These are phyloP conservation scores for Trapa incisa DNA, from an alignment of 345 rosid genomes.

Conservation along the genomic window DNA sequence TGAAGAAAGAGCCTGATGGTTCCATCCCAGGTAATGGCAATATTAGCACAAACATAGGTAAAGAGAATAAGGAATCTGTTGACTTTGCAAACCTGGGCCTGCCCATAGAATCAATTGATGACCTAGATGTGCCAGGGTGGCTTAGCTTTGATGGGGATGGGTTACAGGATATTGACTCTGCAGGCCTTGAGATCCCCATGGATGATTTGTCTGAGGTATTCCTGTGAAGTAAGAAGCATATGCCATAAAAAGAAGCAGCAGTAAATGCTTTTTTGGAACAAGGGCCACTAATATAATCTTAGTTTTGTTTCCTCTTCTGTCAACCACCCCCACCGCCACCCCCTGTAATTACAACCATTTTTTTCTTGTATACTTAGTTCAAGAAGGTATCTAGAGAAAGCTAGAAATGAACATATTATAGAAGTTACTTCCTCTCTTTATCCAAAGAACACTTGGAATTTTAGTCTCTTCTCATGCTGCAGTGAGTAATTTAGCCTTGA, in stretches of 20 bases:
- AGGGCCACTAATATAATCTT: neutral
- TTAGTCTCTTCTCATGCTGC: neutral
- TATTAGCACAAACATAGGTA: conserved; percentile 7
- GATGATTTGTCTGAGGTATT: conserved; percentile 42
- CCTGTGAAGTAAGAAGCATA: conserved; percentile 7
- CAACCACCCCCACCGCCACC: neutral
- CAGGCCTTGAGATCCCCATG: conserved; percentile 49
- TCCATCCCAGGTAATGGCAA: conserved; percentile 7
- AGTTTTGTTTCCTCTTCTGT: neutral
- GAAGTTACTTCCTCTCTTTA: neutral
- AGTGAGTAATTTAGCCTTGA: neutral
- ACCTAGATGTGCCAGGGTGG: conserved; percentile 26
- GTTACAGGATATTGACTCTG: conserved; percentile 28
- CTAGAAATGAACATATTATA: neutral
- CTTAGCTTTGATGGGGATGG: conserved; percentile 38
- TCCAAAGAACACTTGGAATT: neutral
- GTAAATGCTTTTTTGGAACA: neutral
- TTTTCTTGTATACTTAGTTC: conserved; percentile 1
- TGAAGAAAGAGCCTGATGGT: conserved; percentile 19
- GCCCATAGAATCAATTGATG: conserved; percentile 25
- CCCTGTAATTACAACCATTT: conserved; percentile 4
- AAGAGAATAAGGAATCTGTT: conserved; percentile 18
- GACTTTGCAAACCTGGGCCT: conserved; percentile 15
- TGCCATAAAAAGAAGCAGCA: neutral
- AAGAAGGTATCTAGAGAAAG: neutral